phyloP scores from a whole-genome alignment of 73 alveolate genomes.

The Tetrahymena elliotti region DNA sequence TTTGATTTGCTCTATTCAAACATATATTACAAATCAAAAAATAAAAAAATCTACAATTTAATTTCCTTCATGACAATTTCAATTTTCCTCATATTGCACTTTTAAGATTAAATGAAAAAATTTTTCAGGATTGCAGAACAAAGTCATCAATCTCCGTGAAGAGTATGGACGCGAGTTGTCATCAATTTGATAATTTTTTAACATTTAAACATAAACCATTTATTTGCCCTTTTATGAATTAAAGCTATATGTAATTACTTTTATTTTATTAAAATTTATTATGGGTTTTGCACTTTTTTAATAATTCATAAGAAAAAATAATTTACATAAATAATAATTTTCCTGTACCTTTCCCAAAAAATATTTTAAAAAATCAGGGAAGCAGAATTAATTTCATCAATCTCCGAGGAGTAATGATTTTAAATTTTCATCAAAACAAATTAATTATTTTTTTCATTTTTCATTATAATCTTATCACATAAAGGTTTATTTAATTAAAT shows the following conservation, averaged over 20 bases:
- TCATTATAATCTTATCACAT: neutral
- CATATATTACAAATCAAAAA: too few relatives aligned
- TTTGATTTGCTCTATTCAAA: too few relatives aligned
- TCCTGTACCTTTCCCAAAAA: too few relatives aligned
- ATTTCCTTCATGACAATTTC: too few relatives aligned
- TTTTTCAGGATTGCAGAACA: slow-evolving; percentile 1
- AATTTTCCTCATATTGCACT: too few relatives aligned
- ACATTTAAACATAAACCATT: neutral
- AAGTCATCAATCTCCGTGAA: neutral
- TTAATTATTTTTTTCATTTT: neutral
- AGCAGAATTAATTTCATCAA: neutral
- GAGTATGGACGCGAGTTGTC: slow-evolving; percentile 4
- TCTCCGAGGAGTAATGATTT: neutral
- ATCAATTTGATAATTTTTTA: neutral
- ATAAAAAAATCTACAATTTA: too few relatives aligned
- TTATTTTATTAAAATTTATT: neutral
- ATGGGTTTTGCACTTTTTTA: neutral
- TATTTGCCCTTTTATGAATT: neutral
- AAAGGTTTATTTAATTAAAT: neutral
- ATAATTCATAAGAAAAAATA: neutral
- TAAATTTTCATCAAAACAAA: neutral
- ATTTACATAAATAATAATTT: too few relatives aligned
- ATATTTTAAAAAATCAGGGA: neutral
- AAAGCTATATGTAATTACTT: neutral
- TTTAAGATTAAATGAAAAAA: too few relatives aligned